Evolutionary conservation across 2,329 filamentous ascomycete genomes (phyloP).

Genomic region (Claviceps sp.): DNA sequence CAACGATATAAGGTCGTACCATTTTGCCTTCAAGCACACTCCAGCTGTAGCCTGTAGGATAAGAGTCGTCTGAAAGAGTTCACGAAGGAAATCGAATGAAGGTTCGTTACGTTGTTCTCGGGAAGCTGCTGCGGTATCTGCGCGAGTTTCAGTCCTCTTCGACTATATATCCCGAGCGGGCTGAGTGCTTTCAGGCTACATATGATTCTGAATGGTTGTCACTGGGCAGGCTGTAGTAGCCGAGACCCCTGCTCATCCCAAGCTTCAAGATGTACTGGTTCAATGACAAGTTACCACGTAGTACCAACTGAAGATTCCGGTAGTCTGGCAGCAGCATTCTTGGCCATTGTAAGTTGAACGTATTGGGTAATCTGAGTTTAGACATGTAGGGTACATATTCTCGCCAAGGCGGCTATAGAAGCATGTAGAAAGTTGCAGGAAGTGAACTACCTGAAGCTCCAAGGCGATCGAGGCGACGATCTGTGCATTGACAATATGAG

Average conservation of each 20-base stretch:
- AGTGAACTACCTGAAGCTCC: too few relatives aligned
- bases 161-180: background rate
- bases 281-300: too few relatives aligned
- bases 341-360: background rate
- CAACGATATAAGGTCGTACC: constrained; percentile 8
- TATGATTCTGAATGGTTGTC: background rate
- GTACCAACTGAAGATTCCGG: background rate
- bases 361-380: background rate
- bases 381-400: background rate
- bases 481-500: background rate
- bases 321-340: background rate
- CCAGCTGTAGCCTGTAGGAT: background rate
- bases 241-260: background rate
- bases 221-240: background rate
- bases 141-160: too few relatives aligned
- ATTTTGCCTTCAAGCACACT: constrained; percentile 1
- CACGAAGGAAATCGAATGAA: too few relatives aligned
- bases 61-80: background rate
- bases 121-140: too few relatives aligned
- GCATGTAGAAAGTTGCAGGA: background rate
- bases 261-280: background rate
- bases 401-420: background rate
- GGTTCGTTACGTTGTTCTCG: too few relatives aligned
- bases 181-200: background rate
- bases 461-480: background rate